phyloP scores from a whole-genome alignment of 352 stramenopile species.

The Globisporangium paddicum region DNA sequence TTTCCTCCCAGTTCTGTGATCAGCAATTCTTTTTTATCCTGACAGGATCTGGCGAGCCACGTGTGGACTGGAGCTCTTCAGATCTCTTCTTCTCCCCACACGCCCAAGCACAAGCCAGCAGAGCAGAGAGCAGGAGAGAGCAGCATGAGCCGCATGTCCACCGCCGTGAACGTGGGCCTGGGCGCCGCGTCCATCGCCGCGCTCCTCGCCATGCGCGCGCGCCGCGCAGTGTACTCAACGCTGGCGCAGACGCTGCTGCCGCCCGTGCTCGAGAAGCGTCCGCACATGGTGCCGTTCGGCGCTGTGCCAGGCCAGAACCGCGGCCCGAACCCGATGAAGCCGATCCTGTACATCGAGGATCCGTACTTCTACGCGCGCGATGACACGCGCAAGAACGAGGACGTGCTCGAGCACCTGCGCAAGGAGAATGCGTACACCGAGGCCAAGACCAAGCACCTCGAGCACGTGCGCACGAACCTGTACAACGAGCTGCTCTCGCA shows the following conservation, averaged over 20 bases:
- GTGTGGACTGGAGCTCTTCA: neutral
- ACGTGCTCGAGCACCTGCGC: constrained; percentile 90
- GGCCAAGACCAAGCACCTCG: constrained; percentile 82
- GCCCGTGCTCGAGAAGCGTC: constrained; percentile 60
- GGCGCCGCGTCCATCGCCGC: constrained; percentile 49
- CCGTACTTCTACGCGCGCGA: constrained; percentile 96
- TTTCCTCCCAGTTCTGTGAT: no score
- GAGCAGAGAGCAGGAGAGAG: neutral
- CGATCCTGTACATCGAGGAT: constrained; percentile 87
- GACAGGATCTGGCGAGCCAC: no score
- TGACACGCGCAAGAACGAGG: constrained; percentile 88
- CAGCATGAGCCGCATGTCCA: constrained; percentile 49
- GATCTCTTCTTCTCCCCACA: neutral
- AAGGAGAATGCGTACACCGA: constrained; percentile 94
- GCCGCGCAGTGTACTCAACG: constrained; percentile 56
- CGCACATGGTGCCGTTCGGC: constrained; percentile 83
- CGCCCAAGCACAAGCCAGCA: neutral
- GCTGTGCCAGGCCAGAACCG: constrained; percentile 76
- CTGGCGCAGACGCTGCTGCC: constrained; percentile 35
- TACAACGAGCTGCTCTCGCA: constrained; percentile 93
- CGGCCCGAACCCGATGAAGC: constrained; percentile 85
- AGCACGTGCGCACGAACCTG: constrained; percentile 72
- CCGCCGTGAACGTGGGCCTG: constrained; percentile 42
- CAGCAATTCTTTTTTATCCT: neutral
- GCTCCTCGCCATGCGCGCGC: constrained; percentile 51